Percentiles rank a stretch among this genome's conserved stretches.
Conservation (phyloP, 805 yeast genomes). For the Ogataea minuta region DNA sequence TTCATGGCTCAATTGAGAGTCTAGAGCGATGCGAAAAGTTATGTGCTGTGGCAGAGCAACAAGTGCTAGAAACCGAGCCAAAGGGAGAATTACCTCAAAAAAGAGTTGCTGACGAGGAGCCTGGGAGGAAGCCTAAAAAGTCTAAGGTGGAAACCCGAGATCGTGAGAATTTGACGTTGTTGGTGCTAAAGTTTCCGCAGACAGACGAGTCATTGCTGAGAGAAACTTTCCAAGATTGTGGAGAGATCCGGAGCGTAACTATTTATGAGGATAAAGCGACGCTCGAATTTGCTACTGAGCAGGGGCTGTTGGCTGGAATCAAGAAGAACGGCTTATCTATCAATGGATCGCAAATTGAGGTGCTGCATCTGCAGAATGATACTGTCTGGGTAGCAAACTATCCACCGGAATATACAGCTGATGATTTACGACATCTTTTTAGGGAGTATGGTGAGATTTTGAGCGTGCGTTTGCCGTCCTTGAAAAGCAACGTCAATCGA, state of each 20-base stretch:
- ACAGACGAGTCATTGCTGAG: constrained; percentile 35
- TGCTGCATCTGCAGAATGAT: constrained; percentile 43
- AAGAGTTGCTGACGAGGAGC: constrained; percentile 3
- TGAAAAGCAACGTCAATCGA: constrained; percentile 51
- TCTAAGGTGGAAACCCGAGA: constrained; percentile 36
- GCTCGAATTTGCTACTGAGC: constrained; percentile 54
- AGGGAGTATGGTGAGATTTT: constrained; percentile 38
- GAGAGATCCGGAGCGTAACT: constrained; percentile 42
- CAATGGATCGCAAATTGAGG: constrained; percentile 42
- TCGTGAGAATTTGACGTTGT: constrained; percentile 58
- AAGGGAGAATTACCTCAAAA: constrained; percentile 5
- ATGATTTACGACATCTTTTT: constrained; percentile 42
- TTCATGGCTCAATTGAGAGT: constrained; percentile 31
- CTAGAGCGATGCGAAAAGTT: constrained; percentile 4
- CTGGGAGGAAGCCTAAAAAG: constrained; percentile 6
- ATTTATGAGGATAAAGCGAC: constrained; percentile 38
- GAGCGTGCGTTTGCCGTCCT: constrained; percentile 63
- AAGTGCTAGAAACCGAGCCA: neutral
- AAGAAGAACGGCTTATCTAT: constrained; percentile 55
- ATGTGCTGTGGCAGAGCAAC: neutral
- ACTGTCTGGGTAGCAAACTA: constrained; percentile 75
- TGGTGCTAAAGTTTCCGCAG: constrained; percentile 49
- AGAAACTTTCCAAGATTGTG: constrained; percentile 56
- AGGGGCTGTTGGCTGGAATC: constrained; percentile 53
- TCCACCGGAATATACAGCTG: constrained; percentile 51